phyloP scores from a whole-genome alignment of 2,329 filamentous ascomycete genomes.

The Fusarium pininemorale region DNA sequence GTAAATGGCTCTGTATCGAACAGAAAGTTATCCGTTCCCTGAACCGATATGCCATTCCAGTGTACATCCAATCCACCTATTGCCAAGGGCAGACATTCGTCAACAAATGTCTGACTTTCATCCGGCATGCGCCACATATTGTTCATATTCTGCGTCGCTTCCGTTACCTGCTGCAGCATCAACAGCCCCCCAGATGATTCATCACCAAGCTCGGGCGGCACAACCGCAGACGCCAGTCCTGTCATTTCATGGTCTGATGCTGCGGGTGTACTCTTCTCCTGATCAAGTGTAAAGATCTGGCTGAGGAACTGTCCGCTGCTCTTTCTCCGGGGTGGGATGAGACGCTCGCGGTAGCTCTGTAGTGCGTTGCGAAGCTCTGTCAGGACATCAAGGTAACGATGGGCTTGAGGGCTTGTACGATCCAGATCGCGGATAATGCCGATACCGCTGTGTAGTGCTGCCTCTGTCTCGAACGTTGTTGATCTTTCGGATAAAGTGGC shows the following conservation, averaged over 20 bases:
- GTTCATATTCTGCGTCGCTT: neutral
- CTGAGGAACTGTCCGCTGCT: neutral
- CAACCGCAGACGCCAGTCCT: accelerated
- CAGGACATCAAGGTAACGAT: neutral
- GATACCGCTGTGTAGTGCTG: neutral
- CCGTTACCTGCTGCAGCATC: neutral
- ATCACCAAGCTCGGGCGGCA: neutral
- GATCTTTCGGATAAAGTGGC: neutral
- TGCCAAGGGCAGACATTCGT: neutral
- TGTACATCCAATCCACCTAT: neutral
- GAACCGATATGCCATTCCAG: neutral
- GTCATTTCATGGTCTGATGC: neutral
- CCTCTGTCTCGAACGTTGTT: neutral
- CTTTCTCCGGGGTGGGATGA: neutral
- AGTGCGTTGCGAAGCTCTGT: neutral
- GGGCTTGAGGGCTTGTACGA: neutral
- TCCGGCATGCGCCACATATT: neutral
- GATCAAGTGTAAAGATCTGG: neutral
- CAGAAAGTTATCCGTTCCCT: neutral
- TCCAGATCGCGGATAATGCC: neutral
- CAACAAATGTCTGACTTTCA: neutral
- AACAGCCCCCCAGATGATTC: neutral
- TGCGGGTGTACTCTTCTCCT: neutral
- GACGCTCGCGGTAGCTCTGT: neutral
- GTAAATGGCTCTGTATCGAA: slow-evolving; percentile 1